Percentiles rank a stretch among this genome's conserved stretches.
phyloP scores from a whole-genome alignment of 495 filamentous ascomycete genomes.

The Podospora bellae-mahoneyi region DNA sequence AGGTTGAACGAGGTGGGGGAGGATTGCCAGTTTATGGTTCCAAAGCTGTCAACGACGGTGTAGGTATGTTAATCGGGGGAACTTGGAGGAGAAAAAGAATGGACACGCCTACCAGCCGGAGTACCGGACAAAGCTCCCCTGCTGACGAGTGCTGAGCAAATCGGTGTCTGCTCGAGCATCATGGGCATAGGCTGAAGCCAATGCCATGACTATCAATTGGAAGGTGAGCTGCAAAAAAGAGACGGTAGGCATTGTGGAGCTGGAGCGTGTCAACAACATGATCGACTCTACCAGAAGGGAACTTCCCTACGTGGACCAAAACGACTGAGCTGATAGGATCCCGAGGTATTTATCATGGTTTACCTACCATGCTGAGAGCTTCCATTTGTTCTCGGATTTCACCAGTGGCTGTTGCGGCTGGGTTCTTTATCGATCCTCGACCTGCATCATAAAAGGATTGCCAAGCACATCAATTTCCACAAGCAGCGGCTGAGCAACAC shows the following conservation, averaged over 20 bases:
- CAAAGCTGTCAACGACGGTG: background rate
- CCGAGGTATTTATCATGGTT: background rate
- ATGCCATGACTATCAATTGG: background rate
- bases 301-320: too few relatives aligned
- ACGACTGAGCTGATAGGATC: too few relatives aligned
- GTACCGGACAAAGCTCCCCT: slow-evolving; percentile 3
- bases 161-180: background rate
- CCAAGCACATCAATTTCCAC: background rate
- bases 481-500: background rate
- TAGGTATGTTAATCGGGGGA: background rate
- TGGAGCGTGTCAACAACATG: too few relatives aligned
- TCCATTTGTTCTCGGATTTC: background rate
- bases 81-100: background rate
- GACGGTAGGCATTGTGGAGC: too few relatives aligned
- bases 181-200: background rate
- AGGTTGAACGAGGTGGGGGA: background rate
- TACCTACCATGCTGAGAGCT: background rate
- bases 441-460: background rate
- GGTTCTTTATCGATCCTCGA: background rate
- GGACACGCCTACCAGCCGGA: background rate
- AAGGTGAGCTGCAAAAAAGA: background rate
- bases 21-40: background rate
- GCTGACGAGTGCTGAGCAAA: background rate
- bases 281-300: too few relatives aligned
- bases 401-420: background rate